These are phyloP conservation scores for Agrocybe pediades DNA, from an alignment of 768 basidiomycete genomes.

Conservation along the genomic window DNA sequence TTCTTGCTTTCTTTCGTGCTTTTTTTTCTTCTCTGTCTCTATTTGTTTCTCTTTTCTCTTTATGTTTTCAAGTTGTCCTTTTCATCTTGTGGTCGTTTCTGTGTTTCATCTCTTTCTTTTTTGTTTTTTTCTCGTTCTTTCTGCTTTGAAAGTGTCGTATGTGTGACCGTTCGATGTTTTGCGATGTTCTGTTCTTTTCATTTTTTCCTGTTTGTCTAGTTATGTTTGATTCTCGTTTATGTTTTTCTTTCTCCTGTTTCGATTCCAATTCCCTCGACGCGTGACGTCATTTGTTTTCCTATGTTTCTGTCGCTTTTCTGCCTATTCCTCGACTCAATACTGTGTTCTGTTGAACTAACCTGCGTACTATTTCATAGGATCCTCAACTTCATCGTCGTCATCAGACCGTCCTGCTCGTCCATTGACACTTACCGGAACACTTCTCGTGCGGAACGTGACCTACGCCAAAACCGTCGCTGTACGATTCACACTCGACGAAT, in stretches of 20 bases:
- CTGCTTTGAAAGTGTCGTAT: no score
- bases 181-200: no score
- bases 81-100: no score
- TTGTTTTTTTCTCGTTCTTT: no score
- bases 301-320: background rate
- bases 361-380: background rate
- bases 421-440: conserved; percentile 62
- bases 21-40: background rate
- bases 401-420: conserved; percentile 9
- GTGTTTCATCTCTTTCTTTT: no score
- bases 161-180: no score
- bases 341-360: background rate
- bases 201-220: no score
- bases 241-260: no score
- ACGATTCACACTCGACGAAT: conserved; percentile 90
- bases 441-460: conserved; percentile 83
- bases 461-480: conserved; percentile 87
- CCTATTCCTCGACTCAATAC: background rate
- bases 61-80: no score
- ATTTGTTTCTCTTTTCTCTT: conserved; percentile 1
- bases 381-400: conserved; percentile 3
- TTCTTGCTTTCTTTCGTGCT: conserved; percentile 3
- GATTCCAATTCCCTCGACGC: no score
- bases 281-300: background rate
- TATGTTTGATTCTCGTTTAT: no score